Base-by-base conservation (phyloP, 441 rosid genomes). In the Brassica hybrid region DNA sequence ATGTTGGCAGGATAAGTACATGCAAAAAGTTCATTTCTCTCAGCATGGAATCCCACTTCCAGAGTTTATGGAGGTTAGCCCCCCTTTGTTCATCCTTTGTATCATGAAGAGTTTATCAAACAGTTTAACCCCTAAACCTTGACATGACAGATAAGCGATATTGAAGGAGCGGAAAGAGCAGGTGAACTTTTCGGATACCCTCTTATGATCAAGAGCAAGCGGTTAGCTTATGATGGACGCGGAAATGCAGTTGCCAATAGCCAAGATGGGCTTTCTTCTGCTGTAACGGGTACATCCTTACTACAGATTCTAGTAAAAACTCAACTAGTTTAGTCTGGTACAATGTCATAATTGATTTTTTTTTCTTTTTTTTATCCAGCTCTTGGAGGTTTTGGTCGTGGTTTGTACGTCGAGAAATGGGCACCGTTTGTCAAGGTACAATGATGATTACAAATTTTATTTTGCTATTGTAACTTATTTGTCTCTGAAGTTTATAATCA, bases 221-320 rank as follows among this genome's bases (percentile, higher is more conserved):
- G 94, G 34, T 82, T 94, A 83, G 99, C 99, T 45, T 96, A 96
- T 86, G 99, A 96, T 83, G 98, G 99, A 60, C 94, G 97, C 41
- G 99, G 98, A 69, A 96, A 96, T 92, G 94, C 96, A 74, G 97
- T 96, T 86, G 99, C 97, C 2, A 91, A 79, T 64, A 87, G 86
- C 82, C 89, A 87, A 52, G 89, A 84, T 30, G 97, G 84, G 30
- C 90, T 96, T 81, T 79, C 89, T 83, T 83, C 90, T 77, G 96
- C 97, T 60, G 81, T 94, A 73, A 57, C 86, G 14, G 87, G 99
- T 96, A 83, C 76, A 9, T 38, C 1, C 45, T 38, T n/a, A n/a
- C n/a, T n/a, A n/a, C n/a, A n/a, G n/a, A n/a, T n/a, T n/a, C n/a
- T 2, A 54, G 41, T 43, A 63, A 5, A 27, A 52, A 25, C 56